These are phyloP conservation scores for Nigrograna mackinnonii DNA, from an alignment of 2,329 filamentous ascomycete genomes.

Conservation along the genomic window DNA sequence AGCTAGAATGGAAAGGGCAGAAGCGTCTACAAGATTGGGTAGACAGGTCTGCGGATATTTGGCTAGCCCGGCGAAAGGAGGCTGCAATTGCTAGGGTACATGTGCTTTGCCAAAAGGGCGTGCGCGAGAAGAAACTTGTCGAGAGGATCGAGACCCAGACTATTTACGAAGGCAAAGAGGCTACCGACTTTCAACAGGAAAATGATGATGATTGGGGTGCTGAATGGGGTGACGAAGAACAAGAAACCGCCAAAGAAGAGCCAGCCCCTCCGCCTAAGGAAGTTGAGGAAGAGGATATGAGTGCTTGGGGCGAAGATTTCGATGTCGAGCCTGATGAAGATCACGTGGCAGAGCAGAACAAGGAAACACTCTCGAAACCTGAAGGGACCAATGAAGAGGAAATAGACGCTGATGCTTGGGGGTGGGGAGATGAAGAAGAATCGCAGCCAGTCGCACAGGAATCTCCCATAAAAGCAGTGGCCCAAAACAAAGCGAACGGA, in stretches of 20 bases:
- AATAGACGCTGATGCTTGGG: constrained; percentile 71
- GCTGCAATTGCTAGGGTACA: constrained; percentile 76
- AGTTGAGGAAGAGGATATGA: constrained; percentile 52
- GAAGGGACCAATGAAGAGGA: constrained; percentile 34
- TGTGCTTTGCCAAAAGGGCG: constrained; percentile 66
- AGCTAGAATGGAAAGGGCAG: constrained; percentile 64
- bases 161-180: constrained; percentile 70
- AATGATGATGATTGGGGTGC: constrained; percentile 83
- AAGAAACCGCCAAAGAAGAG: constrained; percentile 10
- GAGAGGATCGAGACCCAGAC: constrained; percentile 85
- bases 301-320: constrained; percentile 52
- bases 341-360: constrained; percentile 19
- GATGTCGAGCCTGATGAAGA: constrained; percentile 30
- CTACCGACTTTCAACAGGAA: constrained; percentile 58
- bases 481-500: constrained; percentile 33
- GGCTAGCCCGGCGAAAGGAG: constrained; percentile 84
- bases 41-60: constrained; percentile 75
- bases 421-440: constrained; percentile 74
- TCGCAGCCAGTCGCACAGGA: constrained; percentile 15
- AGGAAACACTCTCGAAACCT: constrained; percentile 23
- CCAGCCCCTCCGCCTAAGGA: background rate
- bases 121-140: constrained; percentile 70
- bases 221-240: constrained; percentile 71
- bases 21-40: constrained; percentile 77
- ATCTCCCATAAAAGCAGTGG: constrained; percentile 10